These are phyloP conservation scores for Paspalum vaginatum DNA, from an alignment of 176 grass and related monocot species.

Conservation along the genomic window DNA sequence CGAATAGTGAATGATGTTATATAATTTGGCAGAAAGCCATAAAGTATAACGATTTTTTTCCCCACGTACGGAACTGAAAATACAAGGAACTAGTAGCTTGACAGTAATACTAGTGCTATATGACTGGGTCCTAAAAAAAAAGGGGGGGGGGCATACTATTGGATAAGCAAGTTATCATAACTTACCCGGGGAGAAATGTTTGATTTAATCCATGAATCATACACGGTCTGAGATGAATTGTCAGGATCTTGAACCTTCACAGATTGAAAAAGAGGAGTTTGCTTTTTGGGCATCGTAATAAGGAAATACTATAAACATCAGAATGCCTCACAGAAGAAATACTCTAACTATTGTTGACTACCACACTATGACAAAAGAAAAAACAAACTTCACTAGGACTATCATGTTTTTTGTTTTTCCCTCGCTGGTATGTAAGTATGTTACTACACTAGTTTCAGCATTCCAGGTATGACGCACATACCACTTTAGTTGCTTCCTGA, in stretches of 20 bases:
- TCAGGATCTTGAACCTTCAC: constrained; percentile 92
- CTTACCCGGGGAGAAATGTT: constrained; percentile 53
- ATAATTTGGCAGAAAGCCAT: background rate
- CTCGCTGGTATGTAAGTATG: background rate
- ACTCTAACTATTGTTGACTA: background rate
- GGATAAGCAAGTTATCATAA: constrained; percentile 25
- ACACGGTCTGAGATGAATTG: constrained; percentile 75
- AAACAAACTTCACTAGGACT: background rate
- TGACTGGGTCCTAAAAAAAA: background rate
- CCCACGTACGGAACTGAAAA: constrained; percentile 24
- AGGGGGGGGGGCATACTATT: background rate
- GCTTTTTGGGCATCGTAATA: background rate
- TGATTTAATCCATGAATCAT: constrained; percentile 67
- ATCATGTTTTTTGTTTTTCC: background rate
- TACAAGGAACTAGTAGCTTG: background rate
- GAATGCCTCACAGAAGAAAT: background rate
- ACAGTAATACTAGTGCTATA: background rate
- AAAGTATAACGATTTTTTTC: no score
- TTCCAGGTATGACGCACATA: constrained; percentile 6
- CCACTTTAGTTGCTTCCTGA: constrained; percentile 73
- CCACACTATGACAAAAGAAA: background rate
- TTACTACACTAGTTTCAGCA: background rate
- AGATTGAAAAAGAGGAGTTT: constrained; percentile 2
- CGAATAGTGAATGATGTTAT: background rate
- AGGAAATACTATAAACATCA: constrained; percentile 17